Conservation (phyloP, 176 grass and related monocot genomes). For the Eleusine indica region DNA sequence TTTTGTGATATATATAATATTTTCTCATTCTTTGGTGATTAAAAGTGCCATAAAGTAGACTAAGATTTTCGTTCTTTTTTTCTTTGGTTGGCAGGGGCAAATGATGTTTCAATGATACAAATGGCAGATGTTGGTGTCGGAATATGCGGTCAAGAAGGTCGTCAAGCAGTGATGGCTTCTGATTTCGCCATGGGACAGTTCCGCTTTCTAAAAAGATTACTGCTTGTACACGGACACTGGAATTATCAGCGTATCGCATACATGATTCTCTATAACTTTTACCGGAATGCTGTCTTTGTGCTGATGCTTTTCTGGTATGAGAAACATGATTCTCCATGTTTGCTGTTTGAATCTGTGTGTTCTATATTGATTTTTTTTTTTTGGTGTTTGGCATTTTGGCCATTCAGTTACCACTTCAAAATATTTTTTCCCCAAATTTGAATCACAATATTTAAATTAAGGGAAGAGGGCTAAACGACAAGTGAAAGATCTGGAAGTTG, state of each 20-base stretch:
- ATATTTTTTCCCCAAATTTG: background rate
- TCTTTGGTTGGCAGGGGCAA: constrained; percentile 70
- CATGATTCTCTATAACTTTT: constrained; percentile 99
- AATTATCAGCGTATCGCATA: constrained; percentile 99
- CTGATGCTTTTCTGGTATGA: constrained; percentile 98
- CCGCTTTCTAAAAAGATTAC: constrained; percentile 94
- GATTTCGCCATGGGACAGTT: constrained; percentile 99
- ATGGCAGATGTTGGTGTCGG: constrained; percentile 99
- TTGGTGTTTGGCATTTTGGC: constrained; percentile 3
- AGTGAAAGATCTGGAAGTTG: background rate
- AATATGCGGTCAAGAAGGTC: constrained; percentile 99
- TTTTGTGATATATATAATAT: background rate
- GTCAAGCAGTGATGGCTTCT: constrained; percentile 98
- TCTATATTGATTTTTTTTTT: background rate
- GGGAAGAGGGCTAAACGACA: background rate
- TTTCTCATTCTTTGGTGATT: background rate
- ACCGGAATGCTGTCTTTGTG: constrained; percentile 97
- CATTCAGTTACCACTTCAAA: constrained; percentile 2
- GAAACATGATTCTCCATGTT: background rate
- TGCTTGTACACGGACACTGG: constrained; percentile 99
- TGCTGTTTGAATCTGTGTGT: constrained; percentile 1
- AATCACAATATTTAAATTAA: background rate
- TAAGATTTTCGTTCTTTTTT: constrained; percentile 13
- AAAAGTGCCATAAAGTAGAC: background rate
- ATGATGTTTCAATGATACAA: constrained; percentile 99